Conservation (phyloP, 2,329 filamentous ascomycete species). For the Diaporthe longicolla region DNA sequence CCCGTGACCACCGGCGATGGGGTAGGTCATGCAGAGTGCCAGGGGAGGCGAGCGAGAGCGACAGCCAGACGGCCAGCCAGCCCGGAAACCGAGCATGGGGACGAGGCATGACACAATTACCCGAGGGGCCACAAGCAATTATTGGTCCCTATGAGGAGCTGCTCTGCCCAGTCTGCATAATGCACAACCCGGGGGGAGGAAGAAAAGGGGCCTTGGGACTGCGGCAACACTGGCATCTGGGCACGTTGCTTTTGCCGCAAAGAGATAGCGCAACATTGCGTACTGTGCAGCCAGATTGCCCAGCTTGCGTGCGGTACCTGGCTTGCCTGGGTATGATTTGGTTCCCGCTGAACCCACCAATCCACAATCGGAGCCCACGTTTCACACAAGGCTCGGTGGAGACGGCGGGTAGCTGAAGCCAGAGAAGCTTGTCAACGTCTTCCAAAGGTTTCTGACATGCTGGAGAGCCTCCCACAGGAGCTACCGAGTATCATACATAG, state of each 20-base stretch:
- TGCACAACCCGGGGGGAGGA: slow-evolving; percentile 32
- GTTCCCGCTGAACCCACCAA: slow-evolving; percentile 37
- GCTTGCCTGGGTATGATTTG: slow-evolving; percentile 20
- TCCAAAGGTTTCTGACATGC: slow-evolving; percentile 3
- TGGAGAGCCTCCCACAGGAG: slow-evolving; percentile 3
- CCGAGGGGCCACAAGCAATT: slow-evolving; percentile 35
- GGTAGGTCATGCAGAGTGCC: slow-evolving; percentile 23
- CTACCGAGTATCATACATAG: not conserved
- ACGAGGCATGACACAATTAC: slow-evolving; percentile 36
- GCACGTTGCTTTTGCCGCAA: slow-evolving; percentile 8
- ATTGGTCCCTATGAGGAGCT: slow-evolving; percentile 31
- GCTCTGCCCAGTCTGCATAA: slow-evolving; percentile 33
- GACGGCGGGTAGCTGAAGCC: slow-evolving; percentile 39
- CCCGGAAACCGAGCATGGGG: slow-evolving; percentile 9
- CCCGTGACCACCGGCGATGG: slow-evolving; percentile 15
- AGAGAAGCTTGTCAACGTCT: slow-evolving; percentile 13
- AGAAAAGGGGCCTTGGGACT: slow-evolving; percentile 25
- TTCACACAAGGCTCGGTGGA: slow-evolving; percentile 40
- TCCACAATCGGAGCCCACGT: slow-evolving; percentile 39
- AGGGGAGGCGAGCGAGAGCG: slow-evolving; percentile 29
- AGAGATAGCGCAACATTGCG: slow-evolving; percentile 8
- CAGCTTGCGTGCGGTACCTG: not conserved
- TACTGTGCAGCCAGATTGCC: slow-evolving; percentile 2
- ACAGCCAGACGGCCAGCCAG: slow-evolving; percentile 9
- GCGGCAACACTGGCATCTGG: slow-evolving; percentile 22